Conservation (phyloP, 1,284 basidiomycete genomes). For the Marasmius oreades region DNA sequence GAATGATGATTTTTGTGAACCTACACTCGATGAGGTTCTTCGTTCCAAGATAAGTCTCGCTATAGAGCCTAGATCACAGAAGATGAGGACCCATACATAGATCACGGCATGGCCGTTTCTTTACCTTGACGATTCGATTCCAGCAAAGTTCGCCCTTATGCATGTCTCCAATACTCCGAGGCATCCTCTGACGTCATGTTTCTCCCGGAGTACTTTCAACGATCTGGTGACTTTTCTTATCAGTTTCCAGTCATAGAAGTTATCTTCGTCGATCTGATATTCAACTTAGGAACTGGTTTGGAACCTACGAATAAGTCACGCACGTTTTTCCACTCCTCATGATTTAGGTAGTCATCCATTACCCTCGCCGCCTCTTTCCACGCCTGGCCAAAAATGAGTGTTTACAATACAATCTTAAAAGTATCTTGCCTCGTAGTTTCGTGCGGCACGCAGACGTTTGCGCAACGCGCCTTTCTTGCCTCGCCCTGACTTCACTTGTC, state of each 20-base stretch:
- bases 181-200: slow-evolving; percentile 79
- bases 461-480: slow-evolving; percentile 81
- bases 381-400: slow-evolving; percentile 38
- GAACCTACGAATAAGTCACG: background rate
- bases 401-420: background rate
- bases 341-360: slow-evolving; percentile 80
- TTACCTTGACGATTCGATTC: slow-evolving; percentile 81
- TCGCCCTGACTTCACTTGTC: slow-evolving; percentile 50
- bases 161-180: slow-evolving; percentile 92
- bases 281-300: background rate
- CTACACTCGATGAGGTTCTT: slow-evolving; percentile 83
- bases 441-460: slow-evolving; percentile 70
- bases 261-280: slow-evolving; percentile 64
- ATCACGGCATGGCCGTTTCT: slow-evolving; percentile 8
- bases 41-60: slow-evolving; percentile 89
- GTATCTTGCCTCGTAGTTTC: slow-evolving; percentile 56
- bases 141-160: slow-evolving; percentile 92
- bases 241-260: slow-evolving; percentile 86
- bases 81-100: background rate
- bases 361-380: slow-evolving; percentile 84
- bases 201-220: slow-evolving; percentile 57
- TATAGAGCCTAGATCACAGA: slow-evolving; percentile 66
- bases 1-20: slow-evolving; percentile 20
- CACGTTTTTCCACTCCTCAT: slow-evolving; percentile 82
- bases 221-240: slow-evolving; percentile 75